Evolutionary conservation across 73 alveolate species (phyloP).

Genomic region (Paramecium pentaurelia): DNA sequence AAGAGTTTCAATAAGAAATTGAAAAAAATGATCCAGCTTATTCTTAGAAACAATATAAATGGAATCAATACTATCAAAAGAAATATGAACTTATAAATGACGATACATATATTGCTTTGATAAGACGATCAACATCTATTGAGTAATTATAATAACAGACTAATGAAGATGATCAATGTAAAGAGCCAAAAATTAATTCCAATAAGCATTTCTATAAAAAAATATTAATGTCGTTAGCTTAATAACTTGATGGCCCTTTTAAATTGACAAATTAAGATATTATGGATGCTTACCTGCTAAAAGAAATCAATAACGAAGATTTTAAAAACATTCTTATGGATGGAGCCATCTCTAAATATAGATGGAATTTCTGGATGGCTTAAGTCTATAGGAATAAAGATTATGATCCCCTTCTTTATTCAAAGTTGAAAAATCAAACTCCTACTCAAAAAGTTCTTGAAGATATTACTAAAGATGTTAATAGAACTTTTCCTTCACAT

Average conservation of each 20-base stretch:
- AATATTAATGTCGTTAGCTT: not conserved
- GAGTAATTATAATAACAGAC: not conserved
- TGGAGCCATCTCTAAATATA: not conserved
- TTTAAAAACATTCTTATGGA: not conserved
- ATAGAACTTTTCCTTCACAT: not conserved
- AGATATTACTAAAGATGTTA: not conserved
- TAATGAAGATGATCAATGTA: not conserved
- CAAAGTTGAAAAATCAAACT: not conserved
- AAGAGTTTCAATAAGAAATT: not conserved
- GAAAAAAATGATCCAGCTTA: not conserved
- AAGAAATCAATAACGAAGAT: not conserved
- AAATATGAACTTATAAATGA: not conserved
- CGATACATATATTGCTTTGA: not conserved
- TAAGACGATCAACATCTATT: not conserved
- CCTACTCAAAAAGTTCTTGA: not conserved
- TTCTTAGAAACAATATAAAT: not conserved
- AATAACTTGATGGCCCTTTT: not conserved
- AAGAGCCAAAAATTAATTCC: not conserved
- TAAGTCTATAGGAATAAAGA: not conserved
- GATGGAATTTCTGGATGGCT: slow-evolving; percentile 50
- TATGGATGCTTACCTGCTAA: not conserved
- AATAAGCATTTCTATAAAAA: not conserved
- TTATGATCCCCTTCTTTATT: slow-evolving; percentile 22
- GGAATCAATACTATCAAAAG: not conserved
- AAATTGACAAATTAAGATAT: not conserved